Conservation (phyloP, 352 stramenopile species). For the Phytophthora litchii region DNA sequence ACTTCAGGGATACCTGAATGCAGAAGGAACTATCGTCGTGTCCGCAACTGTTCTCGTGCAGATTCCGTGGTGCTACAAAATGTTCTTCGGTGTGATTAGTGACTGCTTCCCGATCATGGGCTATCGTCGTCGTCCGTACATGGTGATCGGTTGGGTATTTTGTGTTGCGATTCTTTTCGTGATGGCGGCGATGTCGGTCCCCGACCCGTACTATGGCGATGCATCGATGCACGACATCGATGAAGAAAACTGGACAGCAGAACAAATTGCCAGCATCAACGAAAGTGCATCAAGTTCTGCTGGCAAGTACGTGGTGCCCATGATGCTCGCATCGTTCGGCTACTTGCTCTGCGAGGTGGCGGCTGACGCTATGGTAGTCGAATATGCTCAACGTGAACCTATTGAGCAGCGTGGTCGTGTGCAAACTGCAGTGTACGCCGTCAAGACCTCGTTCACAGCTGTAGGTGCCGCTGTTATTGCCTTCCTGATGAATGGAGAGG, state of each 20-base stretch:
- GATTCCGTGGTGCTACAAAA: conserved; percentile 61
- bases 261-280: conserved; percentile 44
- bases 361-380: conserved; percentile 62
- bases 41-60: conserved; percentile 50
- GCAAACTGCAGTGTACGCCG: conserved; percentile 53
- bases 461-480: conserved; percentile 47
- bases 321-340: conserved; percentile 65
- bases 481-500: conserved; percentile 52
- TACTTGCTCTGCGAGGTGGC: conserved; percentile 61
- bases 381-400: conserved; percentile 59
- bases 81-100: conserved; percentile 55
- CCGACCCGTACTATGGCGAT: conserved; percentile 48
- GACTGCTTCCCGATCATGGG: conserved; percentile 61
- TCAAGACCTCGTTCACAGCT: conserved; percentile 47
- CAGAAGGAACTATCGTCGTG: conserved; percentile 47
- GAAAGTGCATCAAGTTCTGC: conserved; percentile 28
- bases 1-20: conserved; percentile 58
- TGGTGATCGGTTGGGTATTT: conserved; percentile 54
- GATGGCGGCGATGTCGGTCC: conserved; percentile 41
- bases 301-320: conserved; percentile 54
- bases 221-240: conserved; percentile 39
- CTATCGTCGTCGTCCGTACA: conserved; percentile 59
- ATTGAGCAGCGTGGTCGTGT: conserved; percentile 47
- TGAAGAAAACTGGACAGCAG: conserved; percentile 40
- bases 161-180: conserved; percentile 46